These are phyloP conservation scores for Pilasporangium apinafurcum DNA, from an alignment of 352 stramenopile genomes.

Conservation along the genomic window DNA sequence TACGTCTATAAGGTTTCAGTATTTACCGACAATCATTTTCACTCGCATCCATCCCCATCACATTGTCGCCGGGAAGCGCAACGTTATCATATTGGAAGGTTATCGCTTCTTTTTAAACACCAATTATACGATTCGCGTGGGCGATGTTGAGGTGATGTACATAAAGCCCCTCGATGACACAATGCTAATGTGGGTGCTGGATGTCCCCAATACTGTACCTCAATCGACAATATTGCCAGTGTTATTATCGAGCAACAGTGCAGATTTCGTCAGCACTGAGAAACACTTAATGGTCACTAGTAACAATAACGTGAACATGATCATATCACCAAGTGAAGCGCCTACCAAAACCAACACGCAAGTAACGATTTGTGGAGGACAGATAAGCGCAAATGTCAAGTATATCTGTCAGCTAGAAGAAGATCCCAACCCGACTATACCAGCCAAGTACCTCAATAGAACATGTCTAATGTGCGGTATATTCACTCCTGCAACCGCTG, in stretches of 20 bases:
- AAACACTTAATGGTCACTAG: neutral
- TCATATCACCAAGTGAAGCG: neutral
- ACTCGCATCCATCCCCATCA: conserved; percentile 4
- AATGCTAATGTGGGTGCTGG: neutral
- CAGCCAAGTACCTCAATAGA: too few species aligned
- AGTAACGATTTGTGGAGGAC: conserved; percentile 6
- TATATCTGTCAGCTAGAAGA: too few species aligned
- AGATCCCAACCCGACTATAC: too few species aligned
- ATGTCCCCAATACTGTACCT: neutral
- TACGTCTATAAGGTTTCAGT: conserved; percentile 13
- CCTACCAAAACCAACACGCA: neutral
- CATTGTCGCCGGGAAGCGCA: conserved; percentile 3
- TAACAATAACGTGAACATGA: neutral
- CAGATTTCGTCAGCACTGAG: neutral
- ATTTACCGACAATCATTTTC: conserved; percentile 1
- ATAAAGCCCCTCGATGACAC: conserved; percentile 1
- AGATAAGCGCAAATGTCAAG: too few species aligned
- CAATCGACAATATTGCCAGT: neutral
- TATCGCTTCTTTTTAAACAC: neutral
- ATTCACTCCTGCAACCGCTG: too few species aligned
- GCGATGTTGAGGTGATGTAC: neutral
- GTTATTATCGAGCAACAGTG: conserved; percentile 2
- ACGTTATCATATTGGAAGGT: conserved; percentile 1
- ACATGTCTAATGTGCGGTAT: too few species aligned
- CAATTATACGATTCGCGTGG: conserved; percentile 3